Conservation (phyloP, 2,329 filamentous ascomycete species). For the Colletotrichum cuscutae region DNA sequence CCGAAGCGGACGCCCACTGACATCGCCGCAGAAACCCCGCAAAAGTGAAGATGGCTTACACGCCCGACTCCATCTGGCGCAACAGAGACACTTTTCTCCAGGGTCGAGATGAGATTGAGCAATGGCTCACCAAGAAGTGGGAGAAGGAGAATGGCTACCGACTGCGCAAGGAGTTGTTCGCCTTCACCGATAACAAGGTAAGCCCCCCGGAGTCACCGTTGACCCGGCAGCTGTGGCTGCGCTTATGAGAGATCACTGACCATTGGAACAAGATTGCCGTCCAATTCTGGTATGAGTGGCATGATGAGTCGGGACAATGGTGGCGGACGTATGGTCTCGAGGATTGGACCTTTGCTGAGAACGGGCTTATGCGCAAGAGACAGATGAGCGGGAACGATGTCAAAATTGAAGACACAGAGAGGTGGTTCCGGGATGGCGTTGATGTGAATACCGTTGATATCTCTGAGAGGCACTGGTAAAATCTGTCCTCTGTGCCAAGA, state of each 20-base stretch:
- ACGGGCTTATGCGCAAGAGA: slow-evolving; percentile 78
- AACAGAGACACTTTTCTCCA: slow-evolving; percentile 78
- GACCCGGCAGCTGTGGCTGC: neutral
- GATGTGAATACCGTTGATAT: slow-evolving; percentile 76
- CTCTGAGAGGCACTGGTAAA: slow-evolving; percentile 73
- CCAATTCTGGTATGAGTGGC: slow-evolving; percentile 91
- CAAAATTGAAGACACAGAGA: slow-evolving; percentile 67
- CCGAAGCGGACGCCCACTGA: neutral
- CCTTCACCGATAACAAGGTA: slow-evolving; percentile 75
- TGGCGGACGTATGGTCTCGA: slow-evolving; percentile 89
- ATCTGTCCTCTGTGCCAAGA: neutral
- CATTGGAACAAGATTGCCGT: slow-evolving; percentile 72
- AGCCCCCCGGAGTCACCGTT: neutral
- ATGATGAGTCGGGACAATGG: slow-evolving; percentile 78
- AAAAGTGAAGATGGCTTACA: slow-evolving; percentile 77
- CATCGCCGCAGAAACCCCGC: slow-evolving; percentile 65
- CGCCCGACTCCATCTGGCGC: slow-evolving; percentile 80
- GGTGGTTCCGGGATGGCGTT: slow-evolving; percentile 77
- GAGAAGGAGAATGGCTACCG: slow-evolving; percentile 75
- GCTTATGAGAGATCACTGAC: neutral
- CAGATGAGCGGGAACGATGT: slow-evolving; percentile 83
- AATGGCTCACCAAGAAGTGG: slow-evolving; percentile 81
- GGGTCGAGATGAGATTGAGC: slow-evolving; percentile 74
- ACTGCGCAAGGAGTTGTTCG: slow-evolving; percentile 85
- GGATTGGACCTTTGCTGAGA: slow-evolving; percentile 79